Evolutionary conservation across 2,329 filamentous ascomycete genomes (phyloP).

Genomic region (Rutstroemia sp.): DNA sequence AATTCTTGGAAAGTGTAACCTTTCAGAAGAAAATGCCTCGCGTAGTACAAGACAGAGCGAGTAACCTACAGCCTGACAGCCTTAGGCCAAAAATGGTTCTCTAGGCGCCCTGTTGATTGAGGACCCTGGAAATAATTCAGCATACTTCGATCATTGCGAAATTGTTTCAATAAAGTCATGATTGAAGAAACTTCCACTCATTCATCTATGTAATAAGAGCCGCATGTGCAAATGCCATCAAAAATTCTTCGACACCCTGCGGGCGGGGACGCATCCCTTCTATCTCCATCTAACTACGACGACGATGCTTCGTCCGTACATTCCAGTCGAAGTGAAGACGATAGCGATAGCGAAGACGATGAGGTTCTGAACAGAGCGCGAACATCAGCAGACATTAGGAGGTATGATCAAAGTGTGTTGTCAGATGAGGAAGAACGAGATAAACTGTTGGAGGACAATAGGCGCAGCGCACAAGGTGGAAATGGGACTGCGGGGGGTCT

Average conservation of each 20-base stretch:
- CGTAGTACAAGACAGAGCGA: neutral
- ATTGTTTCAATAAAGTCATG: neutral
- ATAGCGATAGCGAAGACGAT: conserved; percentile 71
- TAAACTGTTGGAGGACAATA: conserved; percentile 47
- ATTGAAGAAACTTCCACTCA: neutral
- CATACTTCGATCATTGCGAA: neutral
- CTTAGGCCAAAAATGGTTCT: neutral
- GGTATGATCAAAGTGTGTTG: conserved; percentile 62
- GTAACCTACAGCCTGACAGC: neutral
- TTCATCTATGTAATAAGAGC: neutral
- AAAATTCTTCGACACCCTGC: neutral
- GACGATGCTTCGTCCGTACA: conserved; percentile 58
- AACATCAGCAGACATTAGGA: conserved; percentile 61
- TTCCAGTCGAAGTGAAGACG: conserved; percentile 58
- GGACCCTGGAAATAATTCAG: neutral
- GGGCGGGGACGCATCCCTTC: conserved; percentile 19
- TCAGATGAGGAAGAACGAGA: conserved; percentile 70
- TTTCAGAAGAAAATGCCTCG: neutral
- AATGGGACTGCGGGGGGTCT: conserved; percentile 16
- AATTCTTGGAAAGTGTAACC: neutral
- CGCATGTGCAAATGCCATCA: conserved; percentile 8
- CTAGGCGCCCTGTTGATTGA: neutral
- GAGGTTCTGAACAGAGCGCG: conserved; percentile 57
- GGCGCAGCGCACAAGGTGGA: conserved; percentile 34
- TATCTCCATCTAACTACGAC: conserved; percentile 26